phyloP scores from a whole-genome alignment of 352 stramenopile species.

The Pythium plurisporium region DNA sequence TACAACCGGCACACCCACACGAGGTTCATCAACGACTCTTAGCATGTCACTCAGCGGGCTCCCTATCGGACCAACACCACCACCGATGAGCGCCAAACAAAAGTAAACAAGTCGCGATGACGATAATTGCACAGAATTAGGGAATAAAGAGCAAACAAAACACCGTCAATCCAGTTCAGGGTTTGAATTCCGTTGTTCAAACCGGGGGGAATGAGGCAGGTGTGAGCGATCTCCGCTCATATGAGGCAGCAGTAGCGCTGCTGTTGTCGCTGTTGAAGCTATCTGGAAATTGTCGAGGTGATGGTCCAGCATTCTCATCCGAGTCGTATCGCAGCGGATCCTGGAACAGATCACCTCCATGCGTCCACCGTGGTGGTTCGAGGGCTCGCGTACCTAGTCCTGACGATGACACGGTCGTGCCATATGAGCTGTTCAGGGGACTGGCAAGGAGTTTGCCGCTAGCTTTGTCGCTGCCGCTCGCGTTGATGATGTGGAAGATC shows the following conservation, averaged over 20 bases:
- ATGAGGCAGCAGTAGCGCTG: constrained; percentile 24
- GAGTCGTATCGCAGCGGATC: constrained; percentile 82
- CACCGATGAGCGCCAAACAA: constrained; percentile 11
- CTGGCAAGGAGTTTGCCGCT: constrained; percentile 56
- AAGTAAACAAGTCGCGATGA: neutral
- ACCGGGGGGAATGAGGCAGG: constrained; percentile 20
- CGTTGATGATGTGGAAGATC: constrained; percentile 87
- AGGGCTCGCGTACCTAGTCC: neutral
- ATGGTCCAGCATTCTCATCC: constrained; percentile 57
- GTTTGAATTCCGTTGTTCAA: constrained; percentile 20
- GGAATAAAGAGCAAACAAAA: neutral
- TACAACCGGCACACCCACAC: neutral
- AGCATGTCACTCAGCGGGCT: constrained; percentile 64
- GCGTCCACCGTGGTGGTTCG: constrained; percentile 62
- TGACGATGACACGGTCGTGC: constrained; percentile 37
- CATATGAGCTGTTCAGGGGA: constrained; percentile 54
- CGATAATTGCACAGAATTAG: neutral
- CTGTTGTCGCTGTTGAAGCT: constrained; percentile 67
- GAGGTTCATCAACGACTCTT: constrained; percentile 17
- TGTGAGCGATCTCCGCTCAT: constrained; percentile 18
- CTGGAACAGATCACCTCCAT: constrained; percentile 78
- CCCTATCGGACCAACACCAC: constrained; percentile 27
- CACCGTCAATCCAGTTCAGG: no score
- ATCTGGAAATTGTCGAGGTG: constrained; percentile 52
- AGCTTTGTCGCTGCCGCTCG: constrained; percentile 22